Evolutionary conservation across 75 land plant species (phyloP), one percentile per base, ranked within the genome.

Genomic region (Sequoiadendron giganteum): DNA sequence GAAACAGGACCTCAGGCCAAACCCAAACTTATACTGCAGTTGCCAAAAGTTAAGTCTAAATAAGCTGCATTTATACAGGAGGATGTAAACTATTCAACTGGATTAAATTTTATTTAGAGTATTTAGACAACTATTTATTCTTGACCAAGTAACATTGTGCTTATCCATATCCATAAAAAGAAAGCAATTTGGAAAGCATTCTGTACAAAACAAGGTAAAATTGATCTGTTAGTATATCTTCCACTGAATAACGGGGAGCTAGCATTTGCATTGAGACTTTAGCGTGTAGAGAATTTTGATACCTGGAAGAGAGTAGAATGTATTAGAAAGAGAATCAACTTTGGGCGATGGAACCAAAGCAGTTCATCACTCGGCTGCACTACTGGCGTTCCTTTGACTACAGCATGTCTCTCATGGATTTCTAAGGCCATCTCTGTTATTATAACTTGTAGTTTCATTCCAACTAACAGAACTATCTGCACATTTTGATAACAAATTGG

Each of bases 391-490:
- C 94, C 95, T 86, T 83, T 88, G 5, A 93, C 88, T 10, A 97
- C 93, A n/a, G 90, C 88, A 3, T 79, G 88, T 85, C 77, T 83
- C 15, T 88, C 93, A 47, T 92, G 88, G 39, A 93, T 91, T 81
- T 93, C 90, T 19, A 91, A 87, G 42, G 95, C 95, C 91, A 94
- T 70, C 42, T 68, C 80, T 2, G 94, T 91, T 58, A 97, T 94
- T 58, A 97, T 94, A 80, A 91, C 91, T 88, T 95, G 96, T 15
- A 97, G 94, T 86, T 97, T 95, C 34, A 96, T 90, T 40, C 99
- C 95, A 39, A 95, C 91, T 56, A 93, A 10, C 7, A 97, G 91
- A 3, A 97, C 88, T 78, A 96, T 86, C 97, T 96, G 92, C 85
- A 86, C 32, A 56, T 30, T 18, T n/a, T 9, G 18, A 11, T 6